phyloP scores from a whole-genome alignment of 305 asterid genomes.

The Ajuga reptans region DNA sequence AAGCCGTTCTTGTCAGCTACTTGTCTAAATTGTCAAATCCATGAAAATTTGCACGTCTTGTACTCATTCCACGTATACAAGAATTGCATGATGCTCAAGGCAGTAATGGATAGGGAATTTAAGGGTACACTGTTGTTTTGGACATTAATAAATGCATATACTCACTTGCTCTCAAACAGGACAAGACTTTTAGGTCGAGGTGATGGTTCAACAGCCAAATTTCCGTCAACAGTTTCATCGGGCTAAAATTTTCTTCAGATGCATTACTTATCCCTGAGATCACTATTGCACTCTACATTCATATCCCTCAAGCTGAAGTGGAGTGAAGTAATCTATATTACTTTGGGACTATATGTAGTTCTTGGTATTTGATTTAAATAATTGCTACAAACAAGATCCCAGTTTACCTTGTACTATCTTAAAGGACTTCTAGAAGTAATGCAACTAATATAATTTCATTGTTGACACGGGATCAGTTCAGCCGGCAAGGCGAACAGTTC shows the following conservation, averaged over 20 bases:
- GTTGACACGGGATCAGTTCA: neutral
- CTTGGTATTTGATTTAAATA: neutral
- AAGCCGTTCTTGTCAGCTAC: neutral
- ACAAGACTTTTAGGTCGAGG: neutral
- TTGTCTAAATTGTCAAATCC: neutral
- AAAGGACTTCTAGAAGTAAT: neutral
- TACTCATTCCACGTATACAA: neutral
- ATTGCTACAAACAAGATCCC: neutral
- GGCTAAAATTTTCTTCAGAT: neutral
- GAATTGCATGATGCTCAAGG: neutral
- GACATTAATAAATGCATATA: neutral
- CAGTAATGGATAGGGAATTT: neutral
- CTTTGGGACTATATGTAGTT: neutral
- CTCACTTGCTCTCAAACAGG: neutral
- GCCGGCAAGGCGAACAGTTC: constrained; percentile 3
- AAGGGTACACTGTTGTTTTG: neutral
- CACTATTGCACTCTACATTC: constrained; percentile 6
- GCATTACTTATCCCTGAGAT: neutral
- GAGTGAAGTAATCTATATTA: neutral
- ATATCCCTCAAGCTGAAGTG: constrained; percentile 7
- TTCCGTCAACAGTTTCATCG: neutral
- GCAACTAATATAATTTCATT: neutral
- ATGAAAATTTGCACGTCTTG: neutral
- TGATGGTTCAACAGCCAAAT: neutral
- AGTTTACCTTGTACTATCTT: neutral